These are phyloP conservation scores for Daldinia sp. DNA, from an alignment of 2,329 filamentous ascomycete genomes.

Conservation along the genomic window DNA sequence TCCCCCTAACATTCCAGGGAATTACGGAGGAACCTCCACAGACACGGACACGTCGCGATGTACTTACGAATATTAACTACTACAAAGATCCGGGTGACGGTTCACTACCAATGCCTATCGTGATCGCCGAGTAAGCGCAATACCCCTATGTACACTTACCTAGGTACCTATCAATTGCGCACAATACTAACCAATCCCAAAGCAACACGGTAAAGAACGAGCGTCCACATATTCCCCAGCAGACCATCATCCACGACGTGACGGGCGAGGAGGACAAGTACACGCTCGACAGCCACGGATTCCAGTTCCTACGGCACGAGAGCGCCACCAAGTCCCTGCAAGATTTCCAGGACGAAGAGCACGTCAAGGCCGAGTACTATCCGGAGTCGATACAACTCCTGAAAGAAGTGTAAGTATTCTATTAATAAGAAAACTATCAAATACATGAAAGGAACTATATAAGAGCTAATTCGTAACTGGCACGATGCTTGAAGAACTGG, in stretches of 20 bases:
- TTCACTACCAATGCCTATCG: slow-evolving; percentile 46
- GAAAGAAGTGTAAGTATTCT: slow-evolving; percentile 59
- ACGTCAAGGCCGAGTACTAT: slow-evolving; percentile 75
- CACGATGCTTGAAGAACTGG: slow-evolving; percentile 62
- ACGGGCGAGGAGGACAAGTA: slow-evolving; percentile 56
- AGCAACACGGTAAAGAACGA: slow-evolving; percentile 51
- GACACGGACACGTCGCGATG: slow-evolving; percentile 33
- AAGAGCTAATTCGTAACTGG: background rate
- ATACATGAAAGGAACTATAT: background rate
- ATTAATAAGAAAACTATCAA: background rate
- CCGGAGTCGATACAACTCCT: slow-evolving; percentile 76
- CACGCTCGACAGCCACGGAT: slow-evolving; percentile 58
- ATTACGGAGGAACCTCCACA: slow-evolving; percentile 1
- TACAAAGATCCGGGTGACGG: slow-evolving; percentile 50
- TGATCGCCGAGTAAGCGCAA: slow-evolving; percentile 46
- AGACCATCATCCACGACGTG: slow-evolving; percentile 57
- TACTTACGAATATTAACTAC: slow-evolving; percentile 48
- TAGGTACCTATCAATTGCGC: background rate
- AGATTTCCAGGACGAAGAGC: slow-evolving; percentile 64
- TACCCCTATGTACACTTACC: too few relatives aligned
- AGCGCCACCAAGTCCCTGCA: slow-evolving; percentile 50
- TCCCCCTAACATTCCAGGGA: slow-evolving; percentile 9
- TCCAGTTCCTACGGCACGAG: slow-evolving; percentile 54
- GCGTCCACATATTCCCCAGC: slow-evolving; percentile 61
- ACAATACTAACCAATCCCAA: background rate